These are phyloP conservation scores for Diutina rugosa DNA, from an alignment of 1,139 yeast species.

Conservation along the genomic window DNA sequence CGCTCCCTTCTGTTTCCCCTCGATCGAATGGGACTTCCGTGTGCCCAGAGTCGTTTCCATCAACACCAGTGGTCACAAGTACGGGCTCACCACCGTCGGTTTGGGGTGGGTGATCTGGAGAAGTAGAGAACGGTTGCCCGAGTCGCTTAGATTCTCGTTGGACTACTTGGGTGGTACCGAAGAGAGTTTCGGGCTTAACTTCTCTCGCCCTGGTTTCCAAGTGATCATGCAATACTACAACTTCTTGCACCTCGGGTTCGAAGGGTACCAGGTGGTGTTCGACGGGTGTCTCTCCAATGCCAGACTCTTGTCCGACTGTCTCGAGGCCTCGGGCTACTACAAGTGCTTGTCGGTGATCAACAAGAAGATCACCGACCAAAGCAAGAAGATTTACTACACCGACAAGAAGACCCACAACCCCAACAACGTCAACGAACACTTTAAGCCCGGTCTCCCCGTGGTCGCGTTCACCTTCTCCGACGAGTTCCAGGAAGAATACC, in stretches of 20 bases:
- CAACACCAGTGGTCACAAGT: conserved; percentile 91
- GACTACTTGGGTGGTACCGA: conserved; percentile 85
- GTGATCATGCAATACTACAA: conserved; percentile 81
- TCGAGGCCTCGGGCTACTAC: conserved; percentile 55
- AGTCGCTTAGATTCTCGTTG: conserved; percentile 60
- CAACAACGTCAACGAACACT: conserved; percentile 21
- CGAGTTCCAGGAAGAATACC: conserved; percentile 43
- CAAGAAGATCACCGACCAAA: conserved; percentile 19
- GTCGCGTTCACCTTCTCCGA: conserved; percentile 72
- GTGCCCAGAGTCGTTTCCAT: conserved; percentile 68
- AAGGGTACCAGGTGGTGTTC: conserved; percentile 58
- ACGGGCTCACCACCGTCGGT: conserved; percentile 83
- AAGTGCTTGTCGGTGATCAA: conserved; percentile 73
- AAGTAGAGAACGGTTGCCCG: conserved; percentile 49
- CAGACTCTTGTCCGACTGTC: conserved; percentile 48
- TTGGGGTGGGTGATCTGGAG: conserved; percentile 90
- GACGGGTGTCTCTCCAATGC: conserved; percentile 56
- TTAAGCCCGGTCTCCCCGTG: conserved; percentile 74
- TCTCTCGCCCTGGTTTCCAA: conserved; percentile 88
- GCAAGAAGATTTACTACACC: conserved; percentile 10
- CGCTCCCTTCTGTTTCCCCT: conserved; percentile 73
- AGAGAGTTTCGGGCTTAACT: conserved; percentile 75
- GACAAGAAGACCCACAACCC: conserved; percentile 4
- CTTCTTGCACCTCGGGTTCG: conserved; percentile 54
- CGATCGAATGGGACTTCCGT: conserved; percentile 72